Evolutionary conservation across 257 asterid species (phyloP).

Genomic region (Misopates orontium): DNA sequence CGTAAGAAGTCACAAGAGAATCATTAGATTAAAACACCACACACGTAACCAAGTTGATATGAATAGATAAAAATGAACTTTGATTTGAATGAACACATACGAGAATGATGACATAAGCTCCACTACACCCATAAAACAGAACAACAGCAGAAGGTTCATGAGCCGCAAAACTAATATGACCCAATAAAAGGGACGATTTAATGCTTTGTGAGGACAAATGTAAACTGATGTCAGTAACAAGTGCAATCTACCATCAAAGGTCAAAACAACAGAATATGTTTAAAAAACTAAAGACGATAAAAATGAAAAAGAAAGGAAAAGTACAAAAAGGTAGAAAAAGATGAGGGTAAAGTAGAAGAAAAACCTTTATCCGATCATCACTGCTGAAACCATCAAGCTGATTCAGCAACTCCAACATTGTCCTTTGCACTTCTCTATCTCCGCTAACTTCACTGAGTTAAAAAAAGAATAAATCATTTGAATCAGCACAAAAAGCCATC

Average conservation of each 20-base stretch:
- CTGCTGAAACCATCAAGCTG: conserved; percentile 96
- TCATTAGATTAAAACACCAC: not conserved
- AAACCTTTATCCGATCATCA: conserved; percentile 84
- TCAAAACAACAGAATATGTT: not conserved
- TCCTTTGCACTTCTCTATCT: conserved; percentile 86
- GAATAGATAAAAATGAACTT: not conserved
- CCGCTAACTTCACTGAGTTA: conserved; percentile 82
- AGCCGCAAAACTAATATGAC: not conserved
- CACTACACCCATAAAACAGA: no score
- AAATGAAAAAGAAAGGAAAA: no score
- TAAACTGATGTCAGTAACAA: not conserved
- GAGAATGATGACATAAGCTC: no score
- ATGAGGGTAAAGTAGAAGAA: not conserved
- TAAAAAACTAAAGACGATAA: no score
- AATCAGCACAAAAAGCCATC: conserved; percentile 11
- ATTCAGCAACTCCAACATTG: conserved; percentile 87
- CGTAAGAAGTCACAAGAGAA: conserved; percentile 3
- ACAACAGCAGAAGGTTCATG: no score
- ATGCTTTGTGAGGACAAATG: not conserved
- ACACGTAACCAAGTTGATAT: no score
- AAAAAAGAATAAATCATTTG: conserved; percentile 7
- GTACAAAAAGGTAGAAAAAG: not conserved
- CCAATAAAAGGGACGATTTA: not conserved
- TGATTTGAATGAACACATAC: no score
- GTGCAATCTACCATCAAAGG: not conserved